Evolutionary conservation across 2,329 filamentous ascomycete genomes (phyloP), one percentile per base, ranked within the genome.

Genomic region (Epichloe bromicola): DNA sequence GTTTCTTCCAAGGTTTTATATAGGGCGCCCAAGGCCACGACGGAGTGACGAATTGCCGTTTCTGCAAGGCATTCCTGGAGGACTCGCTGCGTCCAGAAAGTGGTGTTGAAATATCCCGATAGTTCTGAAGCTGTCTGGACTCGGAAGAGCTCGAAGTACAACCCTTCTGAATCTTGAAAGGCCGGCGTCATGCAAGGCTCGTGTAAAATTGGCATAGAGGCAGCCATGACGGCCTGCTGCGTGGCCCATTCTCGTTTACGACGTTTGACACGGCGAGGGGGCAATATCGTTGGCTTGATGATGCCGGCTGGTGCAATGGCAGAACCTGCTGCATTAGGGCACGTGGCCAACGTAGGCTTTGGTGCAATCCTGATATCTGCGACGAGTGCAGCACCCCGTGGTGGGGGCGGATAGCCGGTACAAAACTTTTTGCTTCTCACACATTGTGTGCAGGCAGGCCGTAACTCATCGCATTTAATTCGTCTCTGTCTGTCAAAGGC

Each of bases 401-500:
- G 68, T 33, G 78, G 77, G 4, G 78, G 73, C n/a, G 76, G 79
- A 58, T 84, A 85, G 55, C 82, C 81, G 33, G 72, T 68, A 64
- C 82, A 86, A 15, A 59, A 58, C 58, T 76, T 80, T 54, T 75
- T 78, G 45, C 79, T 78, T 46, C 74, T 72, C 36, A 77, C 67
- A 59, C 81, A 85, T 61, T 81, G 78, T 14, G 70, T 70, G 61
- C 81, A 83, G 30, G 71, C 67, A 7, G 81, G 81, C 50, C 80
- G 76, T 55, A 65, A 70, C 64, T 85, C 81, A 61, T 83, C 81
- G 62, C 81, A 85, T 63, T 85, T 85, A 55, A 85, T 82, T 55
- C 78, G 73, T 56, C 80, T 71, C 55, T 71, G 71, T 62, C 79
- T 83, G 30, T 43, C 57, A 26, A 37, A 46, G 37, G n/a, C 19